Evolutionary conservation across 345 rosid species (phyloP), one percentile per base, ranked within the genome.

Genomic region (Conringia planisiliqua): DNA sequence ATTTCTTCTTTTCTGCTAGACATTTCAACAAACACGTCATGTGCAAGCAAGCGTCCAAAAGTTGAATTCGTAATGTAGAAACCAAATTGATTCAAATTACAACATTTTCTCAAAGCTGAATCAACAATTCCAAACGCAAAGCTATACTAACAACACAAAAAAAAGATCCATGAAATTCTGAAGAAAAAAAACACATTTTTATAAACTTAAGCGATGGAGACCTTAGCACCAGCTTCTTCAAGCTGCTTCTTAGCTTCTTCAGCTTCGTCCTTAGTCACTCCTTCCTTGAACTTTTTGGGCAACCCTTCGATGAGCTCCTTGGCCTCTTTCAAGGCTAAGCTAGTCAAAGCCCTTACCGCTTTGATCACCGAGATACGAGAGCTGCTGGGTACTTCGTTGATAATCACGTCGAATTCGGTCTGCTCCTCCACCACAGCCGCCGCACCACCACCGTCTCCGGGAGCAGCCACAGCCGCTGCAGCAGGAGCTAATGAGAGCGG

Each of bases 251-350:
- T 92, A 4, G 90, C 90, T 3, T 84, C 86, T 54, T 92, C 97
- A 0, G 97, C 93, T 61, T 89, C 97, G 1, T 92, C 97, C 63
- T 85, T 88, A 0, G 96, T 82, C 10, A 82, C 78, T 0, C 90
- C 89, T 33, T 83, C 97, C 76, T 85, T 91, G n/a, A 91, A 85
- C 77, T 89, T 91, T 91, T 91, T 89, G 1, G 97, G 97, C 76
- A 91, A 76, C 3, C 93, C 93, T 71, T 91, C 97, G 27, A 91
- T 86, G 55, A 89, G 72, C 4, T 89, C 97, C 70, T 91, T 89
- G 0, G 95, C 95, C 72, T 91, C 97, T 78, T 89, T 91, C 72
- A 91, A 78, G 0, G 90, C 91, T 86, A 91, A 78, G 81, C 64
- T 89, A 22, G 95, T 89, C 82, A 84, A 44, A 13, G 77, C 85